phyloP scores from a whole-genome alignment of 2,329 filamentous ascomycete genomes.

The Aspergillus novoparasiticus region DNA sequence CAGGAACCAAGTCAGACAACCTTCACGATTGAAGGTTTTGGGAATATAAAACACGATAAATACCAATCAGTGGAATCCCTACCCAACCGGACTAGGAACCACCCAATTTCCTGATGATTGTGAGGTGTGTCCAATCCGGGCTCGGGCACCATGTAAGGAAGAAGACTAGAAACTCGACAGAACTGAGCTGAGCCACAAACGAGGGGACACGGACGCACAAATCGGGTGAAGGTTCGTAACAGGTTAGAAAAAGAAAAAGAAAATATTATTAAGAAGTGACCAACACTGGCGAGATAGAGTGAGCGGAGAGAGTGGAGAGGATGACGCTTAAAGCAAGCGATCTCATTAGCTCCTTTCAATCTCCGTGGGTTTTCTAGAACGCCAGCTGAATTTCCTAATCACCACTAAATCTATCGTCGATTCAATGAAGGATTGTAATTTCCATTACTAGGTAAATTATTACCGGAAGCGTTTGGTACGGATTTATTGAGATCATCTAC shows the following conservation, averaged over 20 bases:
- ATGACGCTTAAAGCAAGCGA: constrained; percentile 19
- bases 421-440: constrained; percentile 2
- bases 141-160: constrained; percentile 14
- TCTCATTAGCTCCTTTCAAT: constrained; percentile 17
- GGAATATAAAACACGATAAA: neutral
- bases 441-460: neutral
- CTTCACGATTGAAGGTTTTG: neutral
- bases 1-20: neutral
- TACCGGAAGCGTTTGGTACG: neutral
- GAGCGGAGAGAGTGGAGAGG: constrained; percentile 17
- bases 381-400: constrained; percentile 11
- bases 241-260: neutral
- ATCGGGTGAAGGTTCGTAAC: neutral
- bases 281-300: constrained; percentile 11
- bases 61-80: neutral
- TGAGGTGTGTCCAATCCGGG: constrained; percentile 1
- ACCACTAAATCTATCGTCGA: neutral
- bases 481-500: constrained; percentile 1
- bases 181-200: constrained; percentile 8
- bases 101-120: neutral
- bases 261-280: neutral
- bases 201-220: neutral
- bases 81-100: neutral
- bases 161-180: constrained; percentile 14
- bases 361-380: constrained; percentile 20